Evolutionary conservation across 208 protist genomes (phyloP), one percentile per base, ranked within the genome.

Genomic region (Acanthamoeba triangularis): DNA sequence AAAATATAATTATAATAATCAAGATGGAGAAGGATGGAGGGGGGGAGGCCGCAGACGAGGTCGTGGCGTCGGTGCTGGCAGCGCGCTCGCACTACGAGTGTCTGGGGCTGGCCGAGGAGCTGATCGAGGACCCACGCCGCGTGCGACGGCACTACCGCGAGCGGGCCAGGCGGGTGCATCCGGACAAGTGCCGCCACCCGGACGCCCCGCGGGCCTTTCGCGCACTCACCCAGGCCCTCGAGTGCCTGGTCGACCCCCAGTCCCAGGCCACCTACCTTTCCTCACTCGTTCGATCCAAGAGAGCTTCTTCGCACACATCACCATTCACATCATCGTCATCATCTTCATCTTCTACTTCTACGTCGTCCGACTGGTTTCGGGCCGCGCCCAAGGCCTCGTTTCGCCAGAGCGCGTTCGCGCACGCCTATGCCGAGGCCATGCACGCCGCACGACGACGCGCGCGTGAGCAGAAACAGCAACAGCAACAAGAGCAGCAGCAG

Each of bases 371-470:
- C 33, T 44, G 30, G 30, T 74, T 23, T 41, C 67, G 67, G 18
- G 25, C 33, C 1, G 6, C 2, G 41, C 6, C 76, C 44, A 25
- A 54, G 35, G 11, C 65, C 8, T 76, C 67, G n/a, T 33, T 44
- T 30, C 76, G 76, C 23, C 20, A 25, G 10, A 84, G 44, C 44
- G 76, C 30, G 25, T 84, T 84, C 25, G 76, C 76, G n/a, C 33
- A 37, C n/a, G 76, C 76, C 76, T 84, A 56, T 13, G 76, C 76
- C 76, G 76, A 84, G 76, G 76, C 76, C 41, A 54, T 56, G 76
- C 76, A 84, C 44, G 6, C 41, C 6, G 76, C 76, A 7, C 76
- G 76, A 56, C 76, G 76, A n/a, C 35, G 44, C 0, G 76, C 76
- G 6, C 76, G 76, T 25, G 67, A 76, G 18, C 67, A 44, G 0